These are phyloP conservation scores for Geosiphon pyriformis DNA, from an alignment of 192 early-diverging fungal species.

Conservation along the genomic window DNA sequence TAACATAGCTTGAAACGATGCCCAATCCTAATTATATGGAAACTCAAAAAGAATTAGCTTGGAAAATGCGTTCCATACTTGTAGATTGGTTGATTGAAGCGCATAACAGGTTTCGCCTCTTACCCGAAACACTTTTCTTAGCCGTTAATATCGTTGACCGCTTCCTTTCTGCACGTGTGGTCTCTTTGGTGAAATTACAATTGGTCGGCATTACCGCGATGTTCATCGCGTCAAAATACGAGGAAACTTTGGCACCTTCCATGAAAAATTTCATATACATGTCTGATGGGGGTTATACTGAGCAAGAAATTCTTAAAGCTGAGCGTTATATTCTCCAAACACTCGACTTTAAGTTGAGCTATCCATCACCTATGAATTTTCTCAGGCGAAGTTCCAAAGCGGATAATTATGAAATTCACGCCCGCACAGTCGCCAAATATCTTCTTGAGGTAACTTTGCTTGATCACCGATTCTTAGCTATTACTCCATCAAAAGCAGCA, in stretches of 20 bases:
- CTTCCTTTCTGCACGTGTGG: conserved; percentile 81
- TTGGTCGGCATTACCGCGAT: conserved; percentile 87
- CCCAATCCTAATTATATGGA: conserved; percentile 80
- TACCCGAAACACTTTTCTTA: conserved; percentile 92
- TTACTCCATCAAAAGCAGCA: conserved; percentile 68
- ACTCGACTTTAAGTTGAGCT: conserved; percentile 81
- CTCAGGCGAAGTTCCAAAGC: conserved; percentile 83
- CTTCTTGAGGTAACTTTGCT: conserved; percentile 91
- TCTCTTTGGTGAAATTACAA: conserved; percentile 84
- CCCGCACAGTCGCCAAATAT: conserved; percentile 91
- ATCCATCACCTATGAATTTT: conserved; percentile 91
- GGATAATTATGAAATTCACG: conserved; percentile 85
- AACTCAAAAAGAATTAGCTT: conserved; percentile 77
- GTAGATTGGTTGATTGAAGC: conserved; percentile 95
- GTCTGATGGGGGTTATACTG: conserved; percentile 71
- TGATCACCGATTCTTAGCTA: conserved; percentile 73
- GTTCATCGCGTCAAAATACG: conserved; percentile 92
- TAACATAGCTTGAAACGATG: conserved; percentile 60
- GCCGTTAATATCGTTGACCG: conserved; percentile 94
- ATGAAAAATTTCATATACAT: conserved; percentile 82
- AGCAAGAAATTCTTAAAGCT: conserved; percentile 82
- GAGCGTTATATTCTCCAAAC: conserved; percentile 89
- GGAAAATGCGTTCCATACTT: conserved; percentile 91
- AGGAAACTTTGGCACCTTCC: conserved; percentile 83
- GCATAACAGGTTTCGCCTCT: conserved; percentile 82